Evolutionary conservation across 2,329 filamentous ascomycete genomes (phyloP).

Genomic region (Hypoxylon sp.): DNA sequence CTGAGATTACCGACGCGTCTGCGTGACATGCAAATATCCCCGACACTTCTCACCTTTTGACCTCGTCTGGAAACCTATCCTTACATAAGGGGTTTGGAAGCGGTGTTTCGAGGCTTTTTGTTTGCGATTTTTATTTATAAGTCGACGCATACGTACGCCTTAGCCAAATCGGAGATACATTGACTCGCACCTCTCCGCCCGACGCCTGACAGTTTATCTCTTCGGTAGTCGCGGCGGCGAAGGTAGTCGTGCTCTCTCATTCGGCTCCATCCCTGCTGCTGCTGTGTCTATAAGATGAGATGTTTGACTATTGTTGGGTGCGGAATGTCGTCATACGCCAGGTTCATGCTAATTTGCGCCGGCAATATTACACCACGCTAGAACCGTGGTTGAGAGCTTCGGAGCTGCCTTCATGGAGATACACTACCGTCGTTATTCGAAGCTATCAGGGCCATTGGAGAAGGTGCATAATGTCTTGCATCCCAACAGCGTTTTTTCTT

Average conservation of each 20-base stretch:
- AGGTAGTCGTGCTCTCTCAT: constrained; percentile 14
- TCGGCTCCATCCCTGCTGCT: constrained; percentile 26
- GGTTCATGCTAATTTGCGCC: constrained; percentile 10
- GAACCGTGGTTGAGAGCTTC: constrained; percentile 4
- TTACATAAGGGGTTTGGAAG: neutral
- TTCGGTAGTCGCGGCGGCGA: constrained; percentile 30
- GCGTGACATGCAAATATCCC: constrained; percentile 17
- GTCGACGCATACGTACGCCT: constrained; percentile 8
- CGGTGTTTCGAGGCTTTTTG: constrained; percentile 2
- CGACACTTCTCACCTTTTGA: constrained; percentile 4
- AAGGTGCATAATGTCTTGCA: constrained; percentile 9
- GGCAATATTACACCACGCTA: constrained; percentile 6
- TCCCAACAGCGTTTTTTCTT: constrained; percentile 8
- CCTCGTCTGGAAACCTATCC: constrained; percentile 13
- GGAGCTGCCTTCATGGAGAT: constrained; percentile 5
- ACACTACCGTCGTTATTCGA: constrained; percentile 15
- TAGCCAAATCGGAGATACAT: constrained; percentile 12
- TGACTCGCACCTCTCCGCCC: constrained; percentile 6
- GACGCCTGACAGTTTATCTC: constrained; percentile 14
- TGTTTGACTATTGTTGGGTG: constrained; percentile 4
- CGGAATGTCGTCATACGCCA: constrained; percentile 26
- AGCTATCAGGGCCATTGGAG: constrained; percentile 16
- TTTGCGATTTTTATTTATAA: constrained; percentile 21
- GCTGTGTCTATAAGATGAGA: constrained; percentile 9
- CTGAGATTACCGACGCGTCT: constrained; percentile 35